phyloP scores from a whole-genome alignment of 148 eudicot genomes.

The Nepenthes gracilis region DNA sequence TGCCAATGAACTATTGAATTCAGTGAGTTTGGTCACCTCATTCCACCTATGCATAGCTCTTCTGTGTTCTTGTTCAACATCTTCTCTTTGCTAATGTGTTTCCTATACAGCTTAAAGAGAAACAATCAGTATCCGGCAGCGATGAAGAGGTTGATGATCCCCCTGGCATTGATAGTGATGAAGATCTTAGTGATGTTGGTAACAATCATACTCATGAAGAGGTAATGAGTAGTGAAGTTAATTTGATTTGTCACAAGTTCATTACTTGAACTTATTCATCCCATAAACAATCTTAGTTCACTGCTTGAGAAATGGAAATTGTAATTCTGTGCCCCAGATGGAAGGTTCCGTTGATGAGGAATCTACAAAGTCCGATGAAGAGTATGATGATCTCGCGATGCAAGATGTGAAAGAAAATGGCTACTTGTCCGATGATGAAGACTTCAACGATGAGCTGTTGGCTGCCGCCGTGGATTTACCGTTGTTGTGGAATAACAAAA shows the following conservation, averaged over 20 bases:
- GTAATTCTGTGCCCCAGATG: slow-evolving; percentile 21
- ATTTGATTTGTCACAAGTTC: too few species aligned
- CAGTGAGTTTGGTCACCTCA: too few species aligned
- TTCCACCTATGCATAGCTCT: not conserved
- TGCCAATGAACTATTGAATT: too few species aligned
- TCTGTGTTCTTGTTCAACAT: not conserved
- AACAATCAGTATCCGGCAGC: slow-evolving; percentile 70
- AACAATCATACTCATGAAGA: slow-evolving; percentile 54
- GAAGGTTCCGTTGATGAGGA: slow-evolving; percentile 96
- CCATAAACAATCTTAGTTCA: too few species aligned
- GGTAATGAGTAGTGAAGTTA: slow-evolving; percentile 25
- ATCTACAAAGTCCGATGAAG: slow-evolving; percentile 85
- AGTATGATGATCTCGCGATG: slow-evolving; percentile 88
- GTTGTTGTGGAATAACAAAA: slow-evolving; percentile 11
- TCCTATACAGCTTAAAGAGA: slow-evolving; percentile 64
- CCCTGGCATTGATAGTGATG: slow-evolving; percentile 50
- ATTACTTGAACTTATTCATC: too few species aligned
- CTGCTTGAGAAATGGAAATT: too few species aligned
- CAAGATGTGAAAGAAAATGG: slow-evolving; percentile 51
- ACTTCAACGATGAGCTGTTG: slow-evolving; percentile 7
- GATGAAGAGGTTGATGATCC: slow-evolving; percentile 90
- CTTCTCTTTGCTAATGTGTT: not conserved
- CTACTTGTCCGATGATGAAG: slow-evolving; percentile 37
- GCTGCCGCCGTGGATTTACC: slow-evolving; percentile 13
- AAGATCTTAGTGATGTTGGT: slow-evolving; percentile 58